Base-by-base conservation (phyloP, 2,329 filamentous ascomycete species). In the Knoxdaviesia capensis region DNA sequence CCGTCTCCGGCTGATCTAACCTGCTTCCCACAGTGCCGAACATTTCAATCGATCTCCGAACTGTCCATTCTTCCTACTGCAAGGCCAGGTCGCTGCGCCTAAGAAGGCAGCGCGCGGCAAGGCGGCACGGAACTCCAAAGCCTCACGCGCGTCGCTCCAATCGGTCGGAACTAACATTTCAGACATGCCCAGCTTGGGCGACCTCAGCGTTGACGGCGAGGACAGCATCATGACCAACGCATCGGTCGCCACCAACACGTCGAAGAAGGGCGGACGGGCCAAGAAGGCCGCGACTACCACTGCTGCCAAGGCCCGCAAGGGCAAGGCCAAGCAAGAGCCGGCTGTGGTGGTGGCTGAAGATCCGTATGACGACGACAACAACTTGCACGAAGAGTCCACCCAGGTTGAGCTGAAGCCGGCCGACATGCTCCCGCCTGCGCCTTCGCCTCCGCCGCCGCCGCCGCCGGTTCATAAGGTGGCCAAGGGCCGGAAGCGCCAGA, bases 1-100 rank as follows among this genome's bases (percentile, higher is more conserved):
- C 20, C 3, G 20, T 20, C 20, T 20, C 20, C 20, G 3, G 20
- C 20, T 20, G 3, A 20, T 20, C 20, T 20, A 20, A 20, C 20
- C 20, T 8, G 49, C 11, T 38, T 37, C 7, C 10, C 38, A 31
- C 45, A 88, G 82, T 54, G 77, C 92, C 46, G 90, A 98, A 55
- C 90, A 98, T 55, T 75, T 77, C 51, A 77, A 73, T 43, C 76
- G 90, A 50, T 80, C 79, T 1, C 74, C 84, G 0, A 68, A 79
- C 29, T 98, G 90, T 54, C 68, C 75, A 9, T 96, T 93, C 62
- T 96, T 96, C 54, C 60, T 65, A 1, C 70, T 93, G 31, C 66
- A 65, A 52, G 66, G 69, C 51, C 61, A 72, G 52, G 66, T 62
- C 49, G 56, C 60, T 31, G 52, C 61, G 33, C 62, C 69, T 31